These are phyloP conservation scores for Solanum ossicruentum DNA, from an alignment of 257 asterid genomes.

Conservation along the genomic window DNA sequence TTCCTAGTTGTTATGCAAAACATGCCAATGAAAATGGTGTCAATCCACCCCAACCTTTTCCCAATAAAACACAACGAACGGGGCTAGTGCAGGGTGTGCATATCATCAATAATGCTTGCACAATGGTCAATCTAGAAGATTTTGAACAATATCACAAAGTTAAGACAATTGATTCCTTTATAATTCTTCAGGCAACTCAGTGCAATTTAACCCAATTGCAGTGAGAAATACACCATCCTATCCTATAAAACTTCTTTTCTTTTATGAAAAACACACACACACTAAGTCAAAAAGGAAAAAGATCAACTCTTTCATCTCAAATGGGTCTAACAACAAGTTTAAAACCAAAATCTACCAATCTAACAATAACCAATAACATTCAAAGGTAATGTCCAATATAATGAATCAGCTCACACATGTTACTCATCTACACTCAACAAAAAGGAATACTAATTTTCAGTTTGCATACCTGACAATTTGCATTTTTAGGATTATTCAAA, in stretches of 20 bases:
- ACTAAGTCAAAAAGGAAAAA: neutral
- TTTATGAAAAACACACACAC: neutral
- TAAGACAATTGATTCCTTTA: neutral
- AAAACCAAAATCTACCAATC: neutral
- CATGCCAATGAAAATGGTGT: neutral
- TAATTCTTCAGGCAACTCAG: neutral
- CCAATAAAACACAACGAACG: neutral
- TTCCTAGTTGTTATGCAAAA: neutral
- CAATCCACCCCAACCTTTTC: neutral
- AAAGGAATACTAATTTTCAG: neutral
- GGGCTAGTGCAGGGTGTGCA: neutral
- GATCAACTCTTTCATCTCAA: neutral
- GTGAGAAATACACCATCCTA: neutral
- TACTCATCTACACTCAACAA: neutral
- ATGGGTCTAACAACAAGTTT: neutral
- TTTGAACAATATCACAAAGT: neutral
- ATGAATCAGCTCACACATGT: neutral
- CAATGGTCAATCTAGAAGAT: neutral
- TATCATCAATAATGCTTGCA: neutral
- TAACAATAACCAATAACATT: neutral
- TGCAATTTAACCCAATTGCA: neutral
- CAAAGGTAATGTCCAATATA: neutral
- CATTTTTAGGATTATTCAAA: conserved; percentile 9
- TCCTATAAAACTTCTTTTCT: neutral
- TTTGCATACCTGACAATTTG: neutral